Base-by-base conservation (phyloP, 1,284 basidiomycete genomes). In the Flammula alnicola region DNA sequence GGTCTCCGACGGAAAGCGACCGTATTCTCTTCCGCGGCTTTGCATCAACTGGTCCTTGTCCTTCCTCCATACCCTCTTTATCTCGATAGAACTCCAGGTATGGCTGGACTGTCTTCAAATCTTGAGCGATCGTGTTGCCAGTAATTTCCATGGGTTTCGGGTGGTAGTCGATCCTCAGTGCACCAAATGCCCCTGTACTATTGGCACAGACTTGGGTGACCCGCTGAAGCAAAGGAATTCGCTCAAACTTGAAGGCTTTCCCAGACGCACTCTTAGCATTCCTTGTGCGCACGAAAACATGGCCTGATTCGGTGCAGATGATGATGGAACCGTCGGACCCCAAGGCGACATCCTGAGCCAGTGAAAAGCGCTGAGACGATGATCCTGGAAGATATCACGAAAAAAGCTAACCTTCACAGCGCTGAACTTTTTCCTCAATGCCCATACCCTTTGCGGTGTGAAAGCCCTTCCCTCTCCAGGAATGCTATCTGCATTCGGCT, bases 391-490 rank as follows among this genome's bases (percentile, higher is more conserved):
- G 41, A 37, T 33, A 44, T 29, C 12, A 9, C 4, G 31, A 14
- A 2, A 26, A 16, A 71, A 78, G 31, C 62, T 23, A 5, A 85
- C 87, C 64, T 78, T 84, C 31, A 93, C 92, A 19, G 91, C 88
- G 35, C 91, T 92, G 63, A 93, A 92, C 56, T 89, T 86, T 64
- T 91, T 93, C 50, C 92, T 77, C 47, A 97, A 72, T 0, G 91
- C 88, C 95, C 95, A 98, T 4, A 93, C 84, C n/a, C 93, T 83
- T 65, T 95, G 91, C 0, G 95, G 93, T 61, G 90, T 90, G 51
- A 92, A 80, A 1, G 72, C 27, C 67, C 54, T 60, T 66, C 55
- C 61, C 36, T 61, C 63, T 6, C 59, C 47, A 4, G 51, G 29
- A 6, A 50, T 43, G 6, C 47, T 37, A 29, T 57, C 54, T 10